A percentile compares a stretch with the other conserved stretches of the same genome.
phyloP scores from a whole-genome alignment of 768 basidiomycete genomes.

The Mycena filopes region DNA sequence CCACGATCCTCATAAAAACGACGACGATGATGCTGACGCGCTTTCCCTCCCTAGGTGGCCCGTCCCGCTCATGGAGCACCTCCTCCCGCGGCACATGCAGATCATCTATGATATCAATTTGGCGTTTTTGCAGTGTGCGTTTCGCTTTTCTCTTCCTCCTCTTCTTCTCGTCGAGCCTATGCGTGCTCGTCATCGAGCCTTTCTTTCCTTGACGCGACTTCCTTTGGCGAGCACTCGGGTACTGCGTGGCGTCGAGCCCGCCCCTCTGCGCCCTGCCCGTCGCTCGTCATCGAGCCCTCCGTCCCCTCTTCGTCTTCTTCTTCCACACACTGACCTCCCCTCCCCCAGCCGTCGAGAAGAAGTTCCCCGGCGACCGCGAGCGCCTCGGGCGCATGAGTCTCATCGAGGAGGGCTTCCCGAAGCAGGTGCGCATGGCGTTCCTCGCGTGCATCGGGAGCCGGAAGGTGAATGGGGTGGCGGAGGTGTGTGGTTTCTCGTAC shows the following conservation, averaged over 20 bases:
- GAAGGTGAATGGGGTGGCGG: constrained; percentile 96
- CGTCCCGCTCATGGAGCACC: constrained; percentile 84
- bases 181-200: too few species aligned
- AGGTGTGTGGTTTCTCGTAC: constrained; percentile 52
- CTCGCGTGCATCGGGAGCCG: constrained; percentile 90
- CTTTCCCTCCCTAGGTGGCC: constrained; percentile 63
- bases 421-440: constrained; percentile 91
- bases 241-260: too few species aligned
- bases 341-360: constrained; percentile 80
- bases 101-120: constrained; percentile 86
- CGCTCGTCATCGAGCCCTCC: too few species aligned
- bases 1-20: too few species aligned
- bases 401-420: constrained; percentile 91
- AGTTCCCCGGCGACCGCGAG: constrained; percentile 89
- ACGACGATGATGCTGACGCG: too few species aligned
- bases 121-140: constrained; percentile 77
- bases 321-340: too few species aligned
- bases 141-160: background rate
- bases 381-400: constrained; percentile 87
- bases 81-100: constrained; percentile 91
- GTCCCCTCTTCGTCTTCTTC: too few species aligned
- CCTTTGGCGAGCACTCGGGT: too few species aligned
- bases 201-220: too few species aligned
- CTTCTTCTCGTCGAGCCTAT: too few species aligned
- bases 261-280: too few species aligned